These are phyloP conservation scores for Kazachstania sp. DNA, from an alignment of 1,139 yeast species.

Conservation along the genomic window DNA sequence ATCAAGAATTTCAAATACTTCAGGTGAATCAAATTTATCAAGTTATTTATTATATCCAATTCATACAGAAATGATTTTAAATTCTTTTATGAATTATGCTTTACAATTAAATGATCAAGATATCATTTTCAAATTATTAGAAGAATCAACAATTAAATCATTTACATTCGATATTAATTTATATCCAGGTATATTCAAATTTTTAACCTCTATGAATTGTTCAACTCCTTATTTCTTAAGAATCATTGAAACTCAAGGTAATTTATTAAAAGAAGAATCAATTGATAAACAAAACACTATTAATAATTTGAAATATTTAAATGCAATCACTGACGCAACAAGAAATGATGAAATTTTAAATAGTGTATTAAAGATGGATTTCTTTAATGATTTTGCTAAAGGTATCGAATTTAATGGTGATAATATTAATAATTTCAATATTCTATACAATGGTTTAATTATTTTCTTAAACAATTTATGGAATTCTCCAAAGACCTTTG, in stretches of 20 bases:
- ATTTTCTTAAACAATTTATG: slow-evolving; percentile 12
- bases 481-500: slow-evolving; percentile 24
- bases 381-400: slow-evolving; percentile 23
- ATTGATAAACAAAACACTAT: slow-evolving; percentile 1
- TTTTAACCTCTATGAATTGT: slow-evolving; percentile 22
- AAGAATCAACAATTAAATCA: slow-evolving; percentile 33
- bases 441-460: slow-evolving; percentile 12
- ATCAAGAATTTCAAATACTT: slow-evolving; percentile 3
- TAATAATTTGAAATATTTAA: slow-evolving; percentile 18
- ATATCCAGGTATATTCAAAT: slow-evolving; percentile 31
- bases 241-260: slow-evolving; percentile 31
- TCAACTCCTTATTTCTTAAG: slow-evolving; percentile 30
- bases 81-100: slow-evolving; percentile 27
- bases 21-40: slow-evolving; percentile 11
- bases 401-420: slow-evolving; percentile 6
- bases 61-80: slow-evolving; percentile 19
- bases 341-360: slow-evolving; percentile 19
- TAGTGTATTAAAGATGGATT: slow-evolving; percentile 22
- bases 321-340: slow-evolving; percentile 19
- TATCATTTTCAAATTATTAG: slow-evolving; percentile 31
- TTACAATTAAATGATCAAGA: slow-evolving; percentile 29
- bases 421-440: slow-evolving; percentile 10
- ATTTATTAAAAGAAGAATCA: neutral
- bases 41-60: slow-evolving; percentile 23
- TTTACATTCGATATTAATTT: slow-evolving; percentile 26